Evolutionary conservation across 2,329 filamentous ascomycete genomes (phyloP), one percentile per base, ranked within the genome.

Genomic region (Colletotrichum agaves): DNA sequence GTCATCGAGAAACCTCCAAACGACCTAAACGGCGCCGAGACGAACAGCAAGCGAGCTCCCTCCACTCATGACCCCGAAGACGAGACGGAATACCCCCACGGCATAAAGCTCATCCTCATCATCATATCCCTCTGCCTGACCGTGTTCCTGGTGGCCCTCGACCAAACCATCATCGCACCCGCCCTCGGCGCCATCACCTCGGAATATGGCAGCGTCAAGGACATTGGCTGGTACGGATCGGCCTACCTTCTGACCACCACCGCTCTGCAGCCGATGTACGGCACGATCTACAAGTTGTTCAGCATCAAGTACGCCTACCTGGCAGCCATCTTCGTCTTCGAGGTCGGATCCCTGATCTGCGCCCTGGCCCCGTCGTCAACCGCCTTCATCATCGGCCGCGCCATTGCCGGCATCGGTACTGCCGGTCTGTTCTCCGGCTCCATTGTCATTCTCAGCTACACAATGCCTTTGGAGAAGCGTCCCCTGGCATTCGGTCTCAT

Each of bases 401-500:
- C 85, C 19, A 73, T 87, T 53, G 82, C 84, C 19, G 85, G 85
- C 58, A 77, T 86, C 62, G 85, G 85, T 37, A 82, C 81, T 11
- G 84, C 83, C 6, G 84, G 85, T 23, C 73, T 87, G 58, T 83
- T 85, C 61, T 83, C 83, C 1, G 84, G 85, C 17, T 80, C 81
- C 46, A 81, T 85, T 21, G 81, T 84, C 44, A 83, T 86, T 55
- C 75, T 86, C 61, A 77, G 78, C 11, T 78, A 82, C 44, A 79
- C 81, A 5, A 78, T 88, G 53, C 86, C 87, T 4, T 79, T 89
- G 8, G 76, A 82, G 7, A 85, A 86, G 72, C 79, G 87, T 35
- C 87, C 83, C 7, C 75, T 86, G 33, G 85, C 84, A 23, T 86
- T 86, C 61, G 86, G 86, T 27, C 74, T 88, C 44, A 80, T 88